These are phyloP conservation scores for Betula pendula DNA, from an alignment of 306 rosid species.

Conservation along the genomic window DNA sequence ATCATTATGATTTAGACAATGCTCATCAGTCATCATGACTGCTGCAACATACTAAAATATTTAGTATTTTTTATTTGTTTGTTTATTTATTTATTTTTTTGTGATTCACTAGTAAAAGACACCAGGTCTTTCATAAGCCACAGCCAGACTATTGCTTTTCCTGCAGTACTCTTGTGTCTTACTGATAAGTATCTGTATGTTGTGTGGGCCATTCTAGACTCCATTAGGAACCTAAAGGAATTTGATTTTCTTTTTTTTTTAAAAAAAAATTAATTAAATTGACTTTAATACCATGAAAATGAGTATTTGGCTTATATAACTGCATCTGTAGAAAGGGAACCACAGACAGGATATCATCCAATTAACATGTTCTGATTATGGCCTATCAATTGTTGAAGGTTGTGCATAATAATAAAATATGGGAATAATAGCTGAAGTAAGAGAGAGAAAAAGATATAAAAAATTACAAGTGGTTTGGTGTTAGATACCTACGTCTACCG, in stretches of 20 bases:
- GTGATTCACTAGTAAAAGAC: not conserved
- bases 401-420: too few relatives aligned
- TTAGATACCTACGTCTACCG: too few relatives aligned
- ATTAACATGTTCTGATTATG: not conserved
- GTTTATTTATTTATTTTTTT: not conserved
- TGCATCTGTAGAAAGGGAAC: not conserved
- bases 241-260: not conserved
- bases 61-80: not conserved
- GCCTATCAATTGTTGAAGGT: too few relatives aligned
- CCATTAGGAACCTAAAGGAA: not conserved
- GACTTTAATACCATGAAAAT: not conserved
- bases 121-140: slow-evolving; percentile 1
- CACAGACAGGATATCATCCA: not conserved
- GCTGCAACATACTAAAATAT: not conserved
- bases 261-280: not conserved
- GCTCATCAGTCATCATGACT: not conserved
- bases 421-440: too few relatives aligned
- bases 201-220: not conserved
- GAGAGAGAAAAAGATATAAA: too few relatives aligned
- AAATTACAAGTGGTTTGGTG: too few relatives aligned
- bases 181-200: not conserved
- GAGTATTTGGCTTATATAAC: too few relatives aligned
- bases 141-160: not conserved
- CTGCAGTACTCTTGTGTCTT: not conserved
- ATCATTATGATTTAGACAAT: not conserved